Evolutionary conservation across 805 yeast species (phyloP), one percentile per base, ranked within the genome.

Genomic region (Wickerhamomyces chambardii): DNA sequence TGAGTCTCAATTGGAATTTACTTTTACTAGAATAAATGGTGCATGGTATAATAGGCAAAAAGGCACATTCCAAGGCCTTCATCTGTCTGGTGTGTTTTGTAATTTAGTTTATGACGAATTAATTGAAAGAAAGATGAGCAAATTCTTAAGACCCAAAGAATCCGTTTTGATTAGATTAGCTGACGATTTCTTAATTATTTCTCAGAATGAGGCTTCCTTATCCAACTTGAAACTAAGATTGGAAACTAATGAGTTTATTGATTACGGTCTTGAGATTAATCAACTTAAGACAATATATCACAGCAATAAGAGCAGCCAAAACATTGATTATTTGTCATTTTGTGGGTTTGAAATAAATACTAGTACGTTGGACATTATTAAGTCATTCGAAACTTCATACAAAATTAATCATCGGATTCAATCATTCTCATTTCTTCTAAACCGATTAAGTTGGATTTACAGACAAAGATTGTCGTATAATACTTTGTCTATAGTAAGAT

Each of bases 21-120:
- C 84, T 0, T 58, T 66, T 0, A 56, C 79, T 0, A 54, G 55
- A 19, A 53, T 70, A 3, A 59, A 60, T 4, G 47, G 54, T 1
- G 41, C 46, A 7, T 55, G 61, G 4, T 71, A 64, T 47, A 48
- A 53, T n/a, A 60, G 95, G 38, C 71, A 59, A 30, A 54, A 60
- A 9, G 97, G 97, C 0, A 65, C 90, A 0, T 87, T 80, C 36
- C 97, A 89, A 58, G 97, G 97, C 0, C 73, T 85, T 7, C 76
- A 79, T 2, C 54, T 87, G 4, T 90, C 95, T 37, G 70, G 83
- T 1, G 61, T 78, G 5, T 64, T 89, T 26, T 86, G 95, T 43
- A 84, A 86, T 42, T 43, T 86, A 1, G 70, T 84, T 0, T 81
- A 82, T 46, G 86, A 82, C 47, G 63, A 68, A 2, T 50, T 89